Percentiles rank a stretch among this genome's conserved stretches.
These are phyloP conservation scores for Lichina pygmaea DNA, from an alignment of 495 filamentous ascomycete genomes.

Conservation along the genomic window DNA sequence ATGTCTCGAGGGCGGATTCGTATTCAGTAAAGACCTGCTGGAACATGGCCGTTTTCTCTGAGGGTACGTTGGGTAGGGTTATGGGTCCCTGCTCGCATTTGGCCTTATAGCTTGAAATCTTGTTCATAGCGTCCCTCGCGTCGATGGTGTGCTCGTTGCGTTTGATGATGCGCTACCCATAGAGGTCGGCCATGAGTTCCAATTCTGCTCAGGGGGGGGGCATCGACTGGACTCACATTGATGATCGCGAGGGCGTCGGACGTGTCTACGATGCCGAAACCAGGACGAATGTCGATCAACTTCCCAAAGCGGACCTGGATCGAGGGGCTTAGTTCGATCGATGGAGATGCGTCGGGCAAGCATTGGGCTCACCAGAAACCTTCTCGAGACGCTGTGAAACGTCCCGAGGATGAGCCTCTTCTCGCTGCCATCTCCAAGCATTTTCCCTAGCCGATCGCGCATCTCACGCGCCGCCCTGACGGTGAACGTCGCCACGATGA, in stretches of 20 bases:
- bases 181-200: neutral
- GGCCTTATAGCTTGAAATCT: slow-evolving; percentile 75
- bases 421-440: slow-evolving; percentile 54
- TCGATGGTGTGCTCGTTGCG: slow-evolving; percentile 29
- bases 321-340: neutral
- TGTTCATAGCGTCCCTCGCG: slow-evolving; percentile 32
- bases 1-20: slow-evolving; percentile 38
- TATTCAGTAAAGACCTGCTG: slow-evolving; percentile 54
- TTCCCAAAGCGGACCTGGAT: slow-evolving; percentile 33
- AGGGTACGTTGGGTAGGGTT: neutral
- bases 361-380: slow-evolving; percentile 37
- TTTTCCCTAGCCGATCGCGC: slow-evolving; percentile 57
- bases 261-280: slow-evolving; percentile 85
- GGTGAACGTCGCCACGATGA: slow-evolving; percentile 94
- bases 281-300: slow-evolving; percentile 52
- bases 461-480: slow-evolving; percentile 93
- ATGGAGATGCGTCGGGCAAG: neutral
- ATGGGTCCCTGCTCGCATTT: slow-evolving; percentile 18
- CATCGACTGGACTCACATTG: slow-evolving; percentile 5
- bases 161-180: slow-evolving; percentile 43
- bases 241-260: slow-evolving; percentile 54
- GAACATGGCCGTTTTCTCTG: slow-evolving; percentile 39
- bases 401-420: slow-evolving; percentile 69
- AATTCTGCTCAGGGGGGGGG: neutral
- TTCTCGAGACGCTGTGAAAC: slow-evolving; percentile 78